phyloP scores from a whole-genome alignment of 2,329 filamentous ascomycete genomes.

The Chaetomium sp. region DNA sequence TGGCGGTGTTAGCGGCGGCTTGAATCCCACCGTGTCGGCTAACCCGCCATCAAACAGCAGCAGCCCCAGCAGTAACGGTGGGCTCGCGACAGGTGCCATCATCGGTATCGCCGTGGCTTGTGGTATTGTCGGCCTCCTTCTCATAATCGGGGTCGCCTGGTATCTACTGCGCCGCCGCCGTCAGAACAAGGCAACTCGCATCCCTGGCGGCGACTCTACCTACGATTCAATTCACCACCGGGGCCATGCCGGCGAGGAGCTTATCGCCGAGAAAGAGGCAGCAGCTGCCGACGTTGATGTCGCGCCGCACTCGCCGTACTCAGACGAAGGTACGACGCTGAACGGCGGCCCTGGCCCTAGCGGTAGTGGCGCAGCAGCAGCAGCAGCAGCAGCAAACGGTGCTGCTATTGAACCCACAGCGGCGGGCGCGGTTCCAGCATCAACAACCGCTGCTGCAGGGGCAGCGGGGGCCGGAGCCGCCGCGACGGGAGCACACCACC shows the following conservation, averaged over 20 bases:
- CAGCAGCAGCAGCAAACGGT: not conserved
- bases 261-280: constrained; percentile 43
- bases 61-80: not conserved
- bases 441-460: constrained; percentile 1
- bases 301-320: constrained; percentile 38
- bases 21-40: not conserved
- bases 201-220: constrained; percentile 23
- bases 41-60: not conserved
- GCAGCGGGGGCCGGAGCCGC: not conserved
- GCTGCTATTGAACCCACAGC: not conserved
- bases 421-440: constrained; percentile 12
- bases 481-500: constrained; percentile 1
- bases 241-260: constrained; percentile 28
- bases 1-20: not conserved
- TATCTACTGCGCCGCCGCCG: constrained; percentile 38
- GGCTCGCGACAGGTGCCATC: constrained; percentile 38
- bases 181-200: constrained; percentile 21
- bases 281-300: constrained; percentile 30
- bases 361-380: not conserved
- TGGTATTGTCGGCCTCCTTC: constrained; percentile 32
- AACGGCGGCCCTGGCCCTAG: too few species aligned
- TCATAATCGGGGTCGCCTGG: constrained; percentile 37
- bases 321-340: constrained; percentile 30
- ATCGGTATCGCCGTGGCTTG: constrained; percentile 42
- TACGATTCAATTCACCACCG: constrained; percentile 19